Conservation (phyloP, 805 yeast genomes). For the Groenewaldozyma tartarivorans region DNA sequence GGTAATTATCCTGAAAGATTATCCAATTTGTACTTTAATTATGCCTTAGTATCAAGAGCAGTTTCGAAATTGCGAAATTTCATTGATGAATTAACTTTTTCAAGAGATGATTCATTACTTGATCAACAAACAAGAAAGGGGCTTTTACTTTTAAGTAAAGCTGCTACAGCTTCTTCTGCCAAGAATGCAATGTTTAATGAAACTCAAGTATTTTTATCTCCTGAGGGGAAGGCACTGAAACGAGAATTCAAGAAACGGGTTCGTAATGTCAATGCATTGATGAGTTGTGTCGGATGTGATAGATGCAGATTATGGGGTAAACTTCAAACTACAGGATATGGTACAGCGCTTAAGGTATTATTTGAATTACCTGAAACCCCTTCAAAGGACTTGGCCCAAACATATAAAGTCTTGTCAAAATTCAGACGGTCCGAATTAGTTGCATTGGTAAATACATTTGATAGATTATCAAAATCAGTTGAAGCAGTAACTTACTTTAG, state of each 20-base stretch:
- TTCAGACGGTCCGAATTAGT: slow-evolving; percentile 77
- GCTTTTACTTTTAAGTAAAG: slow-evolving; percentile 31
- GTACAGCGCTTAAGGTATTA: slow-evolving; percentile 84
- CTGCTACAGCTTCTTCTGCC: slow-evolving; percentile 15
- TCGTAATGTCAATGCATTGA: slow-evolving; percentile 79
- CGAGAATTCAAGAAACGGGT: slow-evolving; percentile 81
- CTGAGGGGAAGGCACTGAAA: slow-evolving; percentile 45
- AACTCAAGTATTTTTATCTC: slow-evolving; percentile 33
- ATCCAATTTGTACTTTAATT: slow-evolving; percentile 84
- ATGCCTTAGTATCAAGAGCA: slow-evolving; percentile 77
- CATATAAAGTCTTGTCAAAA: slow-evolving; percentile 42
- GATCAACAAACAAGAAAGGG: slow-evolving; percentile 38
- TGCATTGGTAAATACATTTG: slow-evolving; percentile 86
- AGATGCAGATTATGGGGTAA: slow-evolving; percentile 98
- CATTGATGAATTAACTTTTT: slow-evolving; percentile 42
- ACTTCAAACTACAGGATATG: slow-evolving; percentile 94
- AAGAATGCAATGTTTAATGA: slow-evolving; percentile 36
- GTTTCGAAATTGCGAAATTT: slow-evolving; percentile 56
- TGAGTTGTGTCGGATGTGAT: slow-evolving; percentile 99
- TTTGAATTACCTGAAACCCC: slow-evolving; percentile 62
- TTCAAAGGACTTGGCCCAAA: slow-evolving; percentile 32
- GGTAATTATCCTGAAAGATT: slow-evolving; percentile 85
- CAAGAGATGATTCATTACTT: slow-evolving; percentile 31
- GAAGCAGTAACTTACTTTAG: slow-evolving; percentile 61
- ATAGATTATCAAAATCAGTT: slow-evolving; percentile 78